Conservation (phyloP, 345 rosid genomes). For the Rhodamnia argentea region DNA sequence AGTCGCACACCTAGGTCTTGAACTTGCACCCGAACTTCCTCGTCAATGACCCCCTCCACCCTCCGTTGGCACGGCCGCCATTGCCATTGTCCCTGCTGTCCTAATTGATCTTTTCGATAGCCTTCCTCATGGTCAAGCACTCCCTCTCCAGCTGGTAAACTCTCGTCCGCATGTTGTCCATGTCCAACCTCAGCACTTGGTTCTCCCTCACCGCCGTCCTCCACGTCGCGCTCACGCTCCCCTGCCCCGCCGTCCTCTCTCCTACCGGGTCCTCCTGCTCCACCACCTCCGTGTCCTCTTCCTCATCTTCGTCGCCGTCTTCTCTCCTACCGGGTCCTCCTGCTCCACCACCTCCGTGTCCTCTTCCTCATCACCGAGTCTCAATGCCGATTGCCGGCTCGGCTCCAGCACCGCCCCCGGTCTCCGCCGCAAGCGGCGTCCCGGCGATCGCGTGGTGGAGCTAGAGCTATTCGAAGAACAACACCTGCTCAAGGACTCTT, state of each 20-base stretch:
- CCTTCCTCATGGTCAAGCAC: conserved; percentile 81
- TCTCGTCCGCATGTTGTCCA: conserved; percentile 97
- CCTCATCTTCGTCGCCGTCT: conserved; percentile 4
- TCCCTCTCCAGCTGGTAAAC: conserved; percentile 82
- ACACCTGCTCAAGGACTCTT: conserved; percentile 47
- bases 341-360: conserved; percentile 2
- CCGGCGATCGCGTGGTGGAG: conserved; percentile 76
- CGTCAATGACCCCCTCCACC: conserved; percentile 46
- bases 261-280: neutral
- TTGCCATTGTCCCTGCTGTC: conserved; percentile 23
- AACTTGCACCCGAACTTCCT: conserved; percentile 75
- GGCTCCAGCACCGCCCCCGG: conserved; percentile 27
- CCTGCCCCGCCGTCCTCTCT: conserved; percentile 2
- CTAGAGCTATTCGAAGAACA: conserved; percentile 64
- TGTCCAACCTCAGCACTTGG: conserved; percentile 85
- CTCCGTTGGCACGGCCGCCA: neutral
- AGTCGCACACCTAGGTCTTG: conserved; percentile 88
- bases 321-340: neutral
- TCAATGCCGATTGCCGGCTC: conserved; percentile 23
- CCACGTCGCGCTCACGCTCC: conserved; percentile 35
- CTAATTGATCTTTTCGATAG: conserved; percentile 63
- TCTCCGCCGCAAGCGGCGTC: conserved; percentile 37
- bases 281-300: conserved; percentile 9
- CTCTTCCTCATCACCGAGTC: conserved; percentile 16
- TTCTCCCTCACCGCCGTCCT: conserved; percentile 77